Base-by-base conservation (phyloP, 2,329 filamentous ascomycete species). In the Biscogniauxia mediterranea region DNA sequence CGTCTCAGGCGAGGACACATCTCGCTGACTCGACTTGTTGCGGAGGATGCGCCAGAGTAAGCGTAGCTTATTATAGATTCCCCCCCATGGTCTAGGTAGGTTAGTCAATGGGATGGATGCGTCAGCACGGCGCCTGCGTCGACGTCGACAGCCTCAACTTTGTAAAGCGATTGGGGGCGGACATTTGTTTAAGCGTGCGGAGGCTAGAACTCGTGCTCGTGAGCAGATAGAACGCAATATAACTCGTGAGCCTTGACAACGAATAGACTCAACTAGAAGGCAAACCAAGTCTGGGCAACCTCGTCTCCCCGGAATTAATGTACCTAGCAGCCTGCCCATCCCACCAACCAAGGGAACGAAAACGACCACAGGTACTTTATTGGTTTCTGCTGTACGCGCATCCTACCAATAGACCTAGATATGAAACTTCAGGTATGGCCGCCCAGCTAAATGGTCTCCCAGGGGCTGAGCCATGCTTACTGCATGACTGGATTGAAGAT, bases 401-500 rank as follows among this genome's bases (percentile, higher is more conserved):
- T 46, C 38, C 38, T 46, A n/a, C 38, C 38, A 46, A 46, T 46
- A 11, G 38, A 46, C 38, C 38, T 46, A n/a, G 38, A 46, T 15
- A 46, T 46, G 38, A 46, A 46, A 46, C 38, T 46, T n/a, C 17
- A 46, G 38, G 38, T 46, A 17, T 46, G 38, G 38, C 17, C 15
- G 38, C 38, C 38, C 38, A 46, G 38, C 38, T 17, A 46, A n/a
- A n/a, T 46, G 38, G 38, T 46, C 17, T 46, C 15, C 38, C 38
- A 46, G 52, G 52, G 52, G 52, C 52, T 54, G 52, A 23, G 52
- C 52, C 9, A 54, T 54, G 52, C 52, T 54, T 54, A 54, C 52
- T 54, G 50, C 52, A 28, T 54, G 52, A 46, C 38, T 46, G 17
- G 17, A 46, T 17, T 17, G 38, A 15, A 46, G 17, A 46, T 6